Evolutionary conservation across 1,284 basidiomycete genomes (phyloP), one percentile per base, ranked within the genome.

Genomic region (Apiotrichum porosum): DNA sequence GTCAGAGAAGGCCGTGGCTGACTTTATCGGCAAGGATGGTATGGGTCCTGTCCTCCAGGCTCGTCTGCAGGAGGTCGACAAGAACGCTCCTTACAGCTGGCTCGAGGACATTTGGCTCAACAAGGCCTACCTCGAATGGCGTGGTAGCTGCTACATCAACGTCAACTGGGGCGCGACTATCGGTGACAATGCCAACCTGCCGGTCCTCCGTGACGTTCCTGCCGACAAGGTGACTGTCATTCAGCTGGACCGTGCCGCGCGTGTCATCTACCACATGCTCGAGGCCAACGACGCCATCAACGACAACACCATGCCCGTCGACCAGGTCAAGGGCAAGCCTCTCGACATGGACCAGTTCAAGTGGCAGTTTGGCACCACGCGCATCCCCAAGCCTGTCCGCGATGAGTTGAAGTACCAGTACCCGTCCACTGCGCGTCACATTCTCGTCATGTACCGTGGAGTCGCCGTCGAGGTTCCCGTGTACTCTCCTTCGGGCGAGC

Each of bases 21-120:
- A 42, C 18, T 51, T 51, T 31, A 22, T 51, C 19, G 18, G 38
- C 3, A 28, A 28, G 9, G 3, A 5, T 3, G 49, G 49, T 17
- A 34, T 51, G 13, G 49, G 49, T 24, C 49, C 49, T 15, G 44
- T 35, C 19, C 44, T 51, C 6, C 49, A 51, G 44, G 15, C 28
- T 26, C 49, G 49, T 21, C 44, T 51, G 36, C 40, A 37, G 9
- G 49, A 22, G 15, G 36, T 51, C 44, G 49, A 51, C 44, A 36
- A 37, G 36, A 44, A 44, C 15, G 49, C 49, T 17, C 40, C 44
- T 4, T 35, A 42, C 37, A 42, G 38, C 22, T 51, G 49, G 49
- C 49, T 51, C 49, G 49, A 51, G 40, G 44, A 51, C 36, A 51
- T 51, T 24, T 51, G 49, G 49, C 49, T 51, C 31, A 34, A 42